A percentile compares a stretch with the other conserved stretches of the same genome.
Conservation (phyloP, 495 filamentous ascomycete species). For the Emericellopsis terricola region DNA sequence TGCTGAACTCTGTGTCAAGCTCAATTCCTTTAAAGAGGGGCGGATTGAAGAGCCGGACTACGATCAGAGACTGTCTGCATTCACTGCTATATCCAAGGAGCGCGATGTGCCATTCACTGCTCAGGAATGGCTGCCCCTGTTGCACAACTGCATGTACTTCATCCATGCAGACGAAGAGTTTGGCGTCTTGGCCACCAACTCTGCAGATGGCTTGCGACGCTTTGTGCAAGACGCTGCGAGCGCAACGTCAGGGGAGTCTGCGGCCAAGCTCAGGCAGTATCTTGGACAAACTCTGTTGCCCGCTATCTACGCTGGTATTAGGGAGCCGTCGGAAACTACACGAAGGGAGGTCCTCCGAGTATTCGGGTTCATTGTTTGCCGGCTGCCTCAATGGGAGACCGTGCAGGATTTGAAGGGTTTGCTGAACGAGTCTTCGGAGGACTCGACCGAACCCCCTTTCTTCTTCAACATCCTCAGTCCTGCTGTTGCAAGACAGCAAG, state of each 20-base stretch:
- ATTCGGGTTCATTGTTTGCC: conserved; percentile 57
- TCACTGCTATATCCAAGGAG: conserved; percentile 48
- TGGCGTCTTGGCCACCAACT: conserved; percentile 60
- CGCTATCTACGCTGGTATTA: conserved; percentile 52
- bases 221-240: conserved; percentile 43
- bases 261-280: conserved; percentile 20
- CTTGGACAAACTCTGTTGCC: conserved; percentile 40
- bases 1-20: conserved; percentile 51
- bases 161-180: conserved; percentile 78
- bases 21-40: conserved; percentile 56
- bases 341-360: conserved; percentile 62
- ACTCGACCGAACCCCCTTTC: conserved; percentile 67
- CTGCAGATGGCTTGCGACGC: conserved; percentile 60
- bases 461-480: conserved; percentile 86
- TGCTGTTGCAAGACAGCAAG: conserved; percentile 70
- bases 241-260: conserved; percentile 15
- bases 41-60: conserved; percentile 76
- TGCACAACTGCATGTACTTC: conserved; percentile 81
- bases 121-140: conserved; percentile 77
- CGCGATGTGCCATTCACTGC: conserved; percentile 33
- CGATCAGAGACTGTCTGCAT: conserved; percentile 59
- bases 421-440: conserved; percentile 49
- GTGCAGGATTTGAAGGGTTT: conserved; percentile 61
- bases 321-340: conserved; percentile 65
- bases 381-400: conserved; percentile 45